Base-by-base conservation (phyloP, 2,329 filamentous ascomycete genomes). In the Alternaria gaisen region DNA sequence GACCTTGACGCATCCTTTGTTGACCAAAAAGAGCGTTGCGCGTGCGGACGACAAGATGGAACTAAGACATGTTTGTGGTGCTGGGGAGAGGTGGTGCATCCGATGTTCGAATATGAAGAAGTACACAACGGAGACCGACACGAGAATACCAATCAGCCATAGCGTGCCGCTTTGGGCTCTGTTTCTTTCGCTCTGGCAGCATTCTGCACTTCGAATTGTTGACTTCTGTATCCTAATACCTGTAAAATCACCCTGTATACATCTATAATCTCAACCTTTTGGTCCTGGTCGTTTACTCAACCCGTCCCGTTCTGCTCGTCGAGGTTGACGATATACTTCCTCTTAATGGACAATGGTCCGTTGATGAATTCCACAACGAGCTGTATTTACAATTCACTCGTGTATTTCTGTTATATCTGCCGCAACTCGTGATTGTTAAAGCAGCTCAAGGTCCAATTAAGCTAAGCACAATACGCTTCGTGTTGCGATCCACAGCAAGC, bases 1-100 rank as follows among this genome's bases (percentile, higher is more conserved):
- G n/a, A 43, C 5, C 58, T 67, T 3, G 40, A 28, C 3, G 36
- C 54, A 32, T 22, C 53, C 4, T 63, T 57, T 44, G 16, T 44
- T 14, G 44, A 36, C 12, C 51, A 61, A 20, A n/a, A 24, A 9
- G 26, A 43, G 12, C 52, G 48, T 5, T 67, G 64, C 36, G 22
- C 30, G n/a, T 70, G 66, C 38, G 67, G 61, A 26, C 42, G 40
- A 42, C 18, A 46, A n/a, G 11, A 40, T 9, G 56, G 54, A 6
- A 54, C 28, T 40, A 50, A 60, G n/a, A 20, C 63, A 4, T 70
- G 67, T 34, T 48, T 68, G 16, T 70, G 68, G 68, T 70, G 68
- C 24, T 46, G 40, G 22, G 67, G 67, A 20, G 51, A 62, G 12
- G 61, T 69, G 20, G 22, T 38, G 10, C 58, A 52, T 30, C 22